Base-by-base conservation (phyloP, 768 basidiomycete species). In the Naganishia onofrii region DNA sequence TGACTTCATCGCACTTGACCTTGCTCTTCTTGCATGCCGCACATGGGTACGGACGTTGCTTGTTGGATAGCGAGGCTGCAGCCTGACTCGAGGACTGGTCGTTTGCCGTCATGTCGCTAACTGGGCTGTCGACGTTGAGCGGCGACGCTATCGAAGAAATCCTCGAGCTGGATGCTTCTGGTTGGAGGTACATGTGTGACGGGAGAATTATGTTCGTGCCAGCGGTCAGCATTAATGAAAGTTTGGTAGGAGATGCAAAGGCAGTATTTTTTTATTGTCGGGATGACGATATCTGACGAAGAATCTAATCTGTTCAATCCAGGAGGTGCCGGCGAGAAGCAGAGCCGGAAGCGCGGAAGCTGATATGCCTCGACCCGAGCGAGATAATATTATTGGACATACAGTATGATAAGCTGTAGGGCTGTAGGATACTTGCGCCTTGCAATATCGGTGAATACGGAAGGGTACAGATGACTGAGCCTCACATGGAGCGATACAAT, bases 1-100 rank as follows among this genome's bases (percentile, higher is more conserved):
- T 48, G 21, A 34, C 66, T 67, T 67, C 66, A 52, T 54, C 66
- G 29, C 66, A 67, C 51, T 67, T 67, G 29, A 67, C 66, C 66
- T 67, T 67, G 66, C 66, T 67, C 52, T 67, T 67, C 51, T 54
- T 52, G 26, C 66, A 67, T 21, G 53, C 34, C 53, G 34, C 34
- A 54, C 66, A 67, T 38, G 57, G 57, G 36, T 58, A 36, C 57
- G 57, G 57, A 3, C 57, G 7, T 23, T 32, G 34, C 57, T 38
- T 58, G 31, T 15, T 36, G n/a, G 26, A 56, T 21, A 10, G 19
- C 2, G 42, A 42, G 15, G 55, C 3, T 29, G 57, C 29, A 23
- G 34, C n/a, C 19, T 23, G 57, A 58, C 17, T 58, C 9, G 57
- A 38, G 1, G 9, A 23, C 21, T 58, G n/a, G 21, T 58, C 32